phyloP scores from a whole-genome alignment of 2,329 filamentous ascomycete species.

The Blastomyces emzantsi region DNA sequence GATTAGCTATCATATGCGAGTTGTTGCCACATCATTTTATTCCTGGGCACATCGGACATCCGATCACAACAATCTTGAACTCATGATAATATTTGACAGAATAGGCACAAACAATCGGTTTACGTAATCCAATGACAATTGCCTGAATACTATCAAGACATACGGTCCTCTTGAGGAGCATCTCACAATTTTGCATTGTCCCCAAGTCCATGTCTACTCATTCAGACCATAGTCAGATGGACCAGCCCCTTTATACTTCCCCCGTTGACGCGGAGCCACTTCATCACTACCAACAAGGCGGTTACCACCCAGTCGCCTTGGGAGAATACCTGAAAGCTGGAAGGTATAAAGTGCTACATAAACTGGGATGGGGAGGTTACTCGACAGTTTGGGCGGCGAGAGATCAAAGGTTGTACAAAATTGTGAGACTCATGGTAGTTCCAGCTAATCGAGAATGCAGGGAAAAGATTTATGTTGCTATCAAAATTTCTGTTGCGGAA shows the following conservation, averaged over 20 bases:
- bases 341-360: slow-evolving; percentile 32
- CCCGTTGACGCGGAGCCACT: slow-evolving; percentile 20
- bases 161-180: background rate
- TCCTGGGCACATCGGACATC: too few relatives aligned
- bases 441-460: slow-evolving; percentile 15
- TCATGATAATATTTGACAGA: background rate
- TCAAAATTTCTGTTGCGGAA: slow-evolving; percentile 21
- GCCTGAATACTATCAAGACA: background rate
- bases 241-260: background rate
- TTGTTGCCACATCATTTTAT: too few relatives aligned
- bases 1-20: too few relatives aligned
- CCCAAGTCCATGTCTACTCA: background rate
- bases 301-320: slow-evolving; percentile 29
- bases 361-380: slow-evolving; percentile 31
- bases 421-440: background rate
- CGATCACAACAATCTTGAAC: too few relatives aligned
- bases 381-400: slow-evolving; percentile 32
- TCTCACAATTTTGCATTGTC: background rate
- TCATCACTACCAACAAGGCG: slow-evolving; percentile 20
- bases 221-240: background rate
- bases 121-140: background rate
- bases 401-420: slow-evolving; percentile 17
- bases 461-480: slow-evolving; percentile 19
- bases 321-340: slow-evolving; percentile 24
- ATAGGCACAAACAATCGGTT: background rate